A percentile compares a stretch with the other conserved stretches of the same genome.
Evolutionary conservation across 2,329 filamentous ascomycete genomes (phyloP).

Genomic region (Huntiella abstrusa): DNA sequence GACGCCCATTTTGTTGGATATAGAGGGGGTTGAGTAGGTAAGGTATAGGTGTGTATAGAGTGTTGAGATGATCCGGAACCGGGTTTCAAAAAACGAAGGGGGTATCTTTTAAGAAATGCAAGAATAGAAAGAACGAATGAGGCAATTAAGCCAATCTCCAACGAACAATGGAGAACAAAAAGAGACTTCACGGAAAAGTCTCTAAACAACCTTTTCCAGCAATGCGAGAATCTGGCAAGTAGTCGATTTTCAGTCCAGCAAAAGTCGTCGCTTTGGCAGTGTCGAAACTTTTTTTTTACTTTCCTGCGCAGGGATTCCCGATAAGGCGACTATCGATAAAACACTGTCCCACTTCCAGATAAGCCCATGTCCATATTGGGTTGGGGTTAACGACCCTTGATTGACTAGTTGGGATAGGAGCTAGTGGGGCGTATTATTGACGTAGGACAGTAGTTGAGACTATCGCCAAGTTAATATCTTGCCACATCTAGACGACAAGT

Average conservation of each 20-base stretch:
- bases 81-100: neutral
- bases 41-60: neutral
- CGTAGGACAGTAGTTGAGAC: neutral
- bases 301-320: conserved; percentile 1
- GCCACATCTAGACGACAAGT: neutral
- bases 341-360: neutral
- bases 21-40: neutral
- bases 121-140: neutral
- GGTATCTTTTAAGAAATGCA: neutral
- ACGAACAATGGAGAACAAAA: conserved; percentile 1
- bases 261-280: conserved; percentile 12
- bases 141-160: neutral
- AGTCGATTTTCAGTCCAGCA: neutral
- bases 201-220: no score
- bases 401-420: neutral
- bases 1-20: conserved; percentile 49
- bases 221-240: no score
- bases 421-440: neutral
- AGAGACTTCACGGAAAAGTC: neutral
- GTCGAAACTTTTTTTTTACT: conserved; percentile 22
- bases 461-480: neutral
- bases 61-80: neutral
- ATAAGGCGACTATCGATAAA: conserved; percentile 5
- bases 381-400: neutral
- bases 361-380: conserved; percentile 4